These are phyloP conservation scores for Hemileccinum rubropunctum DNA, from an alignment of 768 basidiomycete genomes.

Conservation along the genomic window DNA sequence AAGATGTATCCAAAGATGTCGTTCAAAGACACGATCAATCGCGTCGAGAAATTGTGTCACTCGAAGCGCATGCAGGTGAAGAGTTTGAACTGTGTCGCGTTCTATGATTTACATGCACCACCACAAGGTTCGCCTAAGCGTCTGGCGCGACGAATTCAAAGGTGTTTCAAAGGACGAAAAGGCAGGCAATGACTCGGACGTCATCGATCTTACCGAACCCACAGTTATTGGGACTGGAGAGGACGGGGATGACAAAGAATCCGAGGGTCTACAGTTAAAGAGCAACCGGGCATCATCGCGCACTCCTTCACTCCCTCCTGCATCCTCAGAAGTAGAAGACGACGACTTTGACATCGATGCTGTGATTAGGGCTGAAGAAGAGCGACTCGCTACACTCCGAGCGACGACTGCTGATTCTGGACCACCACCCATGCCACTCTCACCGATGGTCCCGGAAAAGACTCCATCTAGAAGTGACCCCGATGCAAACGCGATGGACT, in stretches of 20 bases:
- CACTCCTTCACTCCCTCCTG: slow-evolving; percentile 39
- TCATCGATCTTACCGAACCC: slow-evolving; percentile 31
- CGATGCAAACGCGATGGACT: slow-evolving; percentile 18
- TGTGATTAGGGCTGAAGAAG: slow-evolving; percentile 45
- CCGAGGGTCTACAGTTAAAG: slow-evolving; percentile 7
- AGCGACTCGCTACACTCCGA: slow-evolving; percentile 26
- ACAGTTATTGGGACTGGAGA: slow-evolving; percentile 27
- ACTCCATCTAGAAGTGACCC: slow-evolving; percentile 6
- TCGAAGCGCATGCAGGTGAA: slow-evolving; percentile 82
- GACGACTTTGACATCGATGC: slow-evolving; percentile 55
- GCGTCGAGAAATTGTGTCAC: slow-evolving; percentile 87
- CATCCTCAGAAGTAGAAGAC: slow-evolving; percentile 40
- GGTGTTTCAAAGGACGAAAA: slow-evolving; percentile 39
- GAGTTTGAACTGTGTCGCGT: background rate
- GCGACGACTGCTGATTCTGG: slow-evolving; percentile 7
- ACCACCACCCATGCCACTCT: background rate
- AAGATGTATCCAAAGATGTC: slow-evolving; percentile 85
- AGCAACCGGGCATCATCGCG: slow-evolving; percentile 35
- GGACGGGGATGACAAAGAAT: slow-evolving; percentile 12
- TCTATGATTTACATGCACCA: slow-evolving; percentile 9
- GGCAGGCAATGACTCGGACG: slow-evolving; percentile 16
- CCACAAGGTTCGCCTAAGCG: slow-evolving; percentile 62
- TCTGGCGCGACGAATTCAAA: slow-evolving; percentile 72
- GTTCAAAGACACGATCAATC: slow-evolving; percentile 81
- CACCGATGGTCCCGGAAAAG: slow-evolving; percentile 7